phyloP scores from a whole-genome alignment of 257 asterid genomes.

The Solanum sejunctum region DNA sequence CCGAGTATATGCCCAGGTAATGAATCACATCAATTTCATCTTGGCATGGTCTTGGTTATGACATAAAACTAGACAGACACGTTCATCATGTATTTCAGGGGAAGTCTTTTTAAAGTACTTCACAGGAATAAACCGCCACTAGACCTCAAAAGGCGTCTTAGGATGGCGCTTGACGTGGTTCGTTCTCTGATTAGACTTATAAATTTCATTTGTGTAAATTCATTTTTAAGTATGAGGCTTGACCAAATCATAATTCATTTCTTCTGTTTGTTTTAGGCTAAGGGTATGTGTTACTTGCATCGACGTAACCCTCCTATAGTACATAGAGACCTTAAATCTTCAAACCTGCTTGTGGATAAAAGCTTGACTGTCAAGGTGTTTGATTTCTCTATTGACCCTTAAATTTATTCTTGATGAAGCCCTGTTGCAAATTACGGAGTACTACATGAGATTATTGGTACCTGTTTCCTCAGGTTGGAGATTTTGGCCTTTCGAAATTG shows the following conservation, averaged over 20 bases:
- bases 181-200: constrained; percentile 1
- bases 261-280: constrained; percentile 32
- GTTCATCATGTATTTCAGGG: constrained; percentile 28
- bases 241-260: background rate
- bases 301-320: constrained; percentile 68
- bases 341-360: constrained; percentile 70
- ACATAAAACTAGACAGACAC: background rate
- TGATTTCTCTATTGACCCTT: background rate
- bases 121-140: constrained; percentile 44
- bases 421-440: background rate
- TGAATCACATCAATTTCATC: background rate
- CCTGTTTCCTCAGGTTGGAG: constrained; percentile 48
- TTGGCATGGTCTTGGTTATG: background rate
- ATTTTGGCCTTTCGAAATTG: constrained; percentile 65
- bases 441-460: background rate
- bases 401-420: background rate
- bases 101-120: constrained; percentile 57
- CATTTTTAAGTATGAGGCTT: background rate
- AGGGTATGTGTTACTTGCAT: constrained; percentile 80
- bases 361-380: constrained; percentile 72
- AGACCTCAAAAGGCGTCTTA: constrained; percentile 52
- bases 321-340: constrained; percentile 73
- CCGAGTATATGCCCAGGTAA: constrained; percentile 58
- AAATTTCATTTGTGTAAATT: background rate
- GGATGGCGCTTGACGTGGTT: constrained; percentile 77